phyloP scores from a whole-genome alignment of 225 moss, liverwort and hornwort genomes.

The Marchantia paleacea region DNA sequence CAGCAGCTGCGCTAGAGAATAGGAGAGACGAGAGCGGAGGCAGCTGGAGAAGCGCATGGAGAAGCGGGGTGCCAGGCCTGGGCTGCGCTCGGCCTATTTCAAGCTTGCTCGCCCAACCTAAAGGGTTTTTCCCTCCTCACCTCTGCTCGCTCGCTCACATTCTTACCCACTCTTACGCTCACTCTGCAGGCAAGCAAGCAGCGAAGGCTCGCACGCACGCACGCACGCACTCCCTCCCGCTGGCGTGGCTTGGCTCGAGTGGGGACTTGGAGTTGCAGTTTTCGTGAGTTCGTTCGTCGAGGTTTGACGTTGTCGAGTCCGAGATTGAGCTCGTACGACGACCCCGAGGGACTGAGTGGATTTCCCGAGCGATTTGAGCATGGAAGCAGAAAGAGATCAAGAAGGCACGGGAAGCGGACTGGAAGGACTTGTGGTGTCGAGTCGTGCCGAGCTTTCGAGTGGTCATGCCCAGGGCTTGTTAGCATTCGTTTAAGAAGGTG shows the following conservation, averaged over 20 bases:
- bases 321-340: neutral
- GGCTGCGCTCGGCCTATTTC: neutral
- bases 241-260: no score
- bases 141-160: neutral
- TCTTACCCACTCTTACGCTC: neutral
- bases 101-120: neutral
- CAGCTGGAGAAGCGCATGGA: constrained; percentile 6
- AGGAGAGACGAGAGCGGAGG: neutral
- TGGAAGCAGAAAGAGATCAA: constrained; percentile 15
- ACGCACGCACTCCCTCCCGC: no score
- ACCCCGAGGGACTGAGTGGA: neutral
- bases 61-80: neutral
- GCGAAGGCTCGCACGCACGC: no score
- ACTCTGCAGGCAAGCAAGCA: neutral
- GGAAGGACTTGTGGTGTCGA: neutral
- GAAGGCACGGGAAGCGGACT: constrained; percentile 4
- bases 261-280: no score
- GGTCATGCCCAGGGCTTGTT: neutral
- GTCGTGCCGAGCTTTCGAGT: neutral
- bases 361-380: neutral
- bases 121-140: neutral
- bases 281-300: no score
- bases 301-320: no score
- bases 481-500: neutral
- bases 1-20: neutral